Conservation (phyloP, 257 asterid genomes). For the Solanum arcanum region DNA sequence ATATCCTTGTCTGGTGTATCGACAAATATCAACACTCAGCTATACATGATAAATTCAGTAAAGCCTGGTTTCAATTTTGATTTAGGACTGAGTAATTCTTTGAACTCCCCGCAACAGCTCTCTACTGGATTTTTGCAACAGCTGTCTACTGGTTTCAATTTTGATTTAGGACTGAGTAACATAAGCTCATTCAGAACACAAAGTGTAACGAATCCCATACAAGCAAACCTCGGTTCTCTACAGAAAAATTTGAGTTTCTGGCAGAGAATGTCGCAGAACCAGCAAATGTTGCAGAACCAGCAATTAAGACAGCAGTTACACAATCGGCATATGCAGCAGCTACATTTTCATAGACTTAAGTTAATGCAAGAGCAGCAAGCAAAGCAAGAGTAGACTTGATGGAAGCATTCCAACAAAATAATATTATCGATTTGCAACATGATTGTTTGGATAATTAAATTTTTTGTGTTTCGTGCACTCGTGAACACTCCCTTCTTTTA, state of each 20-base stretch:
- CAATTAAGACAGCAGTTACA: background rate
- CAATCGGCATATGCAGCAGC: slow-evolving; percentile 15
- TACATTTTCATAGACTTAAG: slow-evolving; percentile 47
- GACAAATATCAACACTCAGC: slow-evolving; percentile 49
- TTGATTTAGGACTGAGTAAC: too few relatives aligned
- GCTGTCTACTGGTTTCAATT: slow-evolving; percentile 41
- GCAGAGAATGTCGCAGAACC: background rate
- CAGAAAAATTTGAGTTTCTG: slow-evolving; percentile 4
- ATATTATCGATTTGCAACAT: too few relatives aligned
- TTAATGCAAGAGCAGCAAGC: slow-evolving; percentile 49
- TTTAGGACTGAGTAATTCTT: slow-evolving; percentile 46
- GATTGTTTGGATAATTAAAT: background rate
- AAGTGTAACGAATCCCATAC: slow-evolving; percentile 37
- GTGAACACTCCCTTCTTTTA: too few relatives aligned
- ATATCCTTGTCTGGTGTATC: slow-evolving; percentile 41
- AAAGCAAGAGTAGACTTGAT: slow-evolving; percentile 37
- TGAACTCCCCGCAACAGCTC: slow-evolving; percentile 18
- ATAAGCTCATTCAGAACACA: slow-evolving; percentile 41
- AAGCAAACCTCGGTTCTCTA: slow-evolving; percentile 46
- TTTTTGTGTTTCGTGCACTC: too few relatives aligned
- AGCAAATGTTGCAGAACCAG: background rate
- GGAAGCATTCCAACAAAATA: background rate
- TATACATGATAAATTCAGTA: slow-evolving; percentile 40
- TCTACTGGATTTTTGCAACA: slow-evolving; percentile 31
- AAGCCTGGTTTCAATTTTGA: slow-evolving; percentile 54